These are phyloP conservation scores for Vitis cinerea DNA, from an alignment of 164 flowering plant genomes.

Conservation along the genomic window DNA sequence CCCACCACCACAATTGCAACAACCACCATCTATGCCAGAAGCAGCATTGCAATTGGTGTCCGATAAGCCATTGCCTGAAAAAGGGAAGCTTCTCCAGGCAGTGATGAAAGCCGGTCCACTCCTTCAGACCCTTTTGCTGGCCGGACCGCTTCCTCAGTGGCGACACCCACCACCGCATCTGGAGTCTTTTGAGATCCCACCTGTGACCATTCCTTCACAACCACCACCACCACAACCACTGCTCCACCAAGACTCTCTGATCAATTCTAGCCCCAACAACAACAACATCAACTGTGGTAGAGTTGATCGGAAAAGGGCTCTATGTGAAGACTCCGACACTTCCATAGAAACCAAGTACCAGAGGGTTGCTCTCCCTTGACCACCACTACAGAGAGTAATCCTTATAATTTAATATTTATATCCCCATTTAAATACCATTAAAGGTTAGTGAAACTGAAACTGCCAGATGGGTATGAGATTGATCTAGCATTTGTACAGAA, in stretches of 20 bases:
- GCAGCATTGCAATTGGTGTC: slow-evolving; percentile 19
- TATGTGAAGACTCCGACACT: slow-evolving; percentile 45
- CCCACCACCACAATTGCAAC: slow-evolving; percentile 6
- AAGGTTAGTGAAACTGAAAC: slow-evolving; percentile 15
- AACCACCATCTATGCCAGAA: slow-evolving; percentile 1
- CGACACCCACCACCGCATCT: slow-evolving; percentile 92
- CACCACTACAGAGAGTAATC: not conserved
- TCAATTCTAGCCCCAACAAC: slow-evolving; percentile 16
- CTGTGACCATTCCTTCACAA: slow-evolving; percentile 61
- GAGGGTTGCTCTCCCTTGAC: slow-evolving; percentile 53
- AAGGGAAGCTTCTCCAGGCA: slow-evolving; percentile 87
- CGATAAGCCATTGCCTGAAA: slow-evolving; percentile 77
- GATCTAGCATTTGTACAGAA: slow-evolving; percentile 27
- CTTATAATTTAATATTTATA: not conserved
- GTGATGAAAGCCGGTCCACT: slow-evolving; percentile 98
- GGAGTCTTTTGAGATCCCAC: slow-evolving; percentile 77
- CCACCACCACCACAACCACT: slow-evolving; percentile 27
- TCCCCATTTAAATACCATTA: slow-evolving; percentile 3
- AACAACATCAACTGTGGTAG: slow-evolving; percentile 24
- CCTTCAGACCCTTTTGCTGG: slow-evolving; percentile 78
- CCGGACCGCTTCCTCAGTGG: slow-evolving; percentile 97
- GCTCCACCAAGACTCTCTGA: slow-evolving; percentile 35
- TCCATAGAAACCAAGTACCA: slow-evolving; percentile 49
- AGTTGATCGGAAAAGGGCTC: slow-evolving; percentile 42
- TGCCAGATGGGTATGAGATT: slow-evolving; percentile 14